Evolutionary conservation across 306 rosid genomes (phyloP).

Genomic region (Pachyrhizus erosus): DNA sequence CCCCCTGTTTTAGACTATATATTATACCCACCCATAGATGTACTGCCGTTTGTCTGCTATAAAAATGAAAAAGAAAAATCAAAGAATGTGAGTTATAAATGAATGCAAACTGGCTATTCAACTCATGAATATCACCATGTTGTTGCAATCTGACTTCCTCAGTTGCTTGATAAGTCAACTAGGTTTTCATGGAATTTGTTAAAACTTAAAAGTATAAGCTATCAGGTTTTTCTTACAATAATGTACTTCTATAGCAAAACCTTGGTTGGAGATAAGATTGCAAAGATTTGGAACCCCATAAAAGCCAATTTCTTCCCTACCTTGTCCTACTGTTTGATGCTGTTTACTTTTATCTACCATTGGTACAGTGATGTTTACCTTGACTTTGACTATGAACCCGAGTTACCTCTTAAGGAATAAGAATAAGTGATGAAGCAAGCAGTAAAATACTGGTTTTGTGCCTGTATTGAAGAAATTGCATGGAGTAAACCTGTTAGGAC

Average conservation of each 20-base stretch:
- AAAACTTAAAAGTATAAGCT: background rate
- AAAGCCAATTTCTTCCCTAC: background rate
- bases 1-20: background rate
- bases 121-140: background rate
- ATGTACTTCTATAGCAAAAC: background rate
- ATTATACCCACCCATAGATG: background rate
- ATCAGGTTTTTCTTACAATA: background rate
- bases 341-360: background rate
- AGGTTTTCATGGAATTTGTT: too few species aligned
- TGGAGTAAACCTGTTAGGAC: background rate
- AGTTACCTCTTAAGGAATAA: background rate
- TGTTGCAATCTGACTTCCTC: too few species aligned
- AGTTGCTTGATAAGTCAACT: too few species aligned
- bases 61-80: background rate
- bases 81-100: background rate
- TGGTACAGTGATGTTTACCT: background rate
- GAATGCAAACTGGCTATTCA: conserved; percentile 1
- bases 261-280: background rate
- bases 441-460: background rate
- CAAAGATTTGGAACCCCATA: background rate
- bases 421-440: background rate
- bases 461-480: background rate
- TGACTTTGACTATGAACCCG: background rate
- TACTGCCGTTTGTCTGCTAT: background rate
- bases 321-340: background rate